phyloP scores from a whole-genome alignment of 352 stramenopile genomes.

The Phytopythium aichiense region DNA sequence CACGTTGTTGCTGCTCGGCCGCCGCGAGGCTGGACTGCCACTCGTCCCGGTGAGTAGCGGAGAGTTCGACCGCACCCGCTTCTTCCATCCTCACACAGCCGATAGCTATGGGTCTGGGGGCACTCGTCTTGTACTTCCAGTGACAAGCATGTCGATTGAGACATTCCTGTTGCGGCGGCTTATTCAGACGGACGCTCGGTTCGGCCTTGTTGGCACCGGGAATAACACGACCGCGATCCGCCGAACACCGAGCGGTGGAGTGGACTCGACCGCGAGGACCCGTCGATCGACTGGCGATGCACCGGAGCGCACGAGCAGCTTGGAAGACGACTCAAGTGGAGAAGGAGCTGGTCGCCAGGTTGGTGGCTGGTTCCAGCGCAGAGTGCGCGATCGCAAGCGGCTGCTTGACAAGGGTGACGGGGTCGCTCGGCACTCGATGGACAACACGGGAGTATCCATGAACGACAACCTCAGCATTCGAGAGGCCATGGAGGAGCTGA shows the following conservation, averaged over 20 bases:
- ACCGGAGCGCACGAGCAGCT: conserved; percentile 4
- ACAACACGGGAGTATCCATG: conserved; percentile 37
- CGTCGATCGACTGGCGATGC: not conserved
- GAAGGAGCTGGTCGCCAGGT: not conserved
- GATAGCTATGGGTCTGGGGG: conserved; percentile 17
- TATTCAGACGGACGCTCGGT: conserved; percentile 21
- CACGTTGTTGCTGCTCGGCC: conserved; percentile 56
- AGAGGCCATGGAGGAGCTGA: conserved; percentile 53
- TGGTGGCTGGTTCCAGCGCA: conserved; percentile 33
- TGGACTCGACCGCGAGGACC: not conserved
- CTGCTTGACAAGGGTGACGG: conserved; percentile 23
- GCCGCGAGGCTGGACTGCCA: conserved; percentile 51
- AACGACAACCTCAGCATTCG: conserved; percentile 40
- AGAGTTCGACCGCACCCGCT: conserved; percentile 44
- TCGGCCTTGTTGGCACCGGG: not conserved
- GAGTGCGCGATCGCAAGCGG: conserved; percentile 23
- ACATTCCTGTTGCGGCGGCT: conserved; percentile 57
- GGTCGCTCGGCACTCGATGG: conserved; percentile 34
- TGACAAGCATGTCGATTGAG: conserved; percentile 29
- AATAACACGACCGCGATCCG: not conserved
- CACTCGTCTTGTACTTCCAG: conserved; percentile 8
- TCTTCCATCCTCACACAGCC: conserved; percentile 51
- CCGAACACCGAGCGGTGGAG: not conserved
- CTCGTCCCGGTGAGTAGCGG: conserved; percentile 37
- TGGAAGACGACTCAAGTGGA: not conserved